Base-by-base conservation (phyloP, 1,284 basidiomycete species). In the Rhodotorula sp. region DNA sequence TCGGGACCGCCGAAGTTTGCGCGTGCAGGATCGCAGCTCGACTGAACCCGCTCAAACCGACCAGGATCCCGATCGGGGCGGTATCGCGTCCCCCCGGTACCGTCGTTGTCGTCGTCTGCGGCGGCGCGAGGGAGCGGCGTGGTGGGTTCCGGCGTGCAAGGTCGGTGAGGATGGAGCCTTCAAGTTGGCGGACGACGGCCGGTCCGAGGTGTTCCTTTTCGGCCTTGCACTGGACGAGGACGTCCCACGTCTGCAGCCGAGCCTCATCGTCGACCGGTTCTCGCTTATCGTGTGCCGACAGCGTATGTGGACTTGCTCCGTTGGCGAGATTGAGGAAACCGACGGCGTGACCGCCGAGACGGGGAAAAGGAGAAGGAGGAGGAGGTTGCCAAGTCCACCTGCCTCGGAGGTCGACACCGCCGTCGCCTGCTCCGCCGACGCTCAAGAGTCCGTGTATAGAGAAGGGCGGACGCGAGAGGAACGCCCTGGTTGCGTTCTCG, bases 171-270 rank as follows among this genome's bases (percentile, higher is more conserved):
- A 73, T 19, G 16, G 66, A 61, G 21, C 73, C 73, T 54, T 73
- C 73, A 45, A 76, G 68, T 49, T 76, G 73, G n/a, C 75, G 66
- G 3, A 76, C 45, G 50, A 59, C 23, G 2, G 63, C 49, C 8
- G 75, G 75, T 8, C 67, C 67, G 8, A 76, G n/a, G 16, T 16
- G 34, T 1, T 57, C 21, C 15, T 19, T 14, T 38, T 71, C 64
- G 54, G 69, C 70, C 43, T 76, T 76, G 69, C 75, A 76, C 52
- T 76, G 75, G 8, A 73, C 63, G 45, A 73, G 10, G 38, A 71
- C 71, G 23, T 49, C 23, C 31, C 14, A 57, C 16, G 49, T 14
- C 43, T 34, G 34, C 8, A 34, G 8, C 34, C 34, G 34, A 6
- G 34, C 6, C 34, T 6, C 34, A 34, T 34, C 7, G 34, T 34